Base-by-base conservation (phyloP, 2,329 filamentous ascomycete species). In the Aspergillus viridinutans region DNA sequence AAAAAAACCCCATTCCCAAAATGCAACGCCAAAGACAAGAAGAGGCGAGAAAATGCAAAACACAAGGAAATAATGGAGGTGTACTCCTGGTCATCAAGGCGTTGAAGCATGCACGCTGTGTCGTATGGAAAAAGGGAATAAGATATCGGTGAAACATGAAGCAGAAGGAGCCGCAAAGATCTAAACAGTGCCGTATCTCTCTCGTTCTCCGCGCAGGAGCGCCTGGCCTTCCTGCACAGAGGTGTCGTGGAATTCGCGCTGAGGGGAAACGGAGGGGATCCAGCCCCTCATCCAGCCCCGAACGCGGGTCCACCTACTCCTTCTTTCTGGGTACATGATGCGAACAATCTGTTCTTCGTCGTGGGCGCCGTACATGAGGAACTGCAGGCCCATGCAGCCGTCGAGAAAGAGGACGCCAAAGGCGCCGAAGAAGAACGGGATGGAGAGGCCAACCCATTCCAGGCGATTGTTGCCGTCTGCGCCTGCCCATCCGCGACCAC, bases 211-310 rank as follows among this genome's bases (percentile, higher is more conserved):
- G 20, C 61, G 55, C 42, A 75, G 60, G 38, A 75, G 64, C 42
- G 67, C 60, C 55, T 69, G 70, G 9, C 64, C 64, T 54, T 75
- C 73, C 25, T 57, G 63, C 9, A 61, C 42, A 25, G 50, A 48
- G 6, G 58, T 54, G 26, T 49, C 43, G n/a, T 43, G 29, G 3
- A 29, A 55, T 26, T 68, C 67, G 53, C 67, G 68, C 28, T 68
- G 65, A 32, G 75, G 73, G 21, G 74, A 73, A 26, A 80, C 73
- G 20, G 76, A 76, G 54, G 85, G 85, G 38, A 86, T 80, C 85
- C 85, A 87, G 2, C 85, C 85, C 58, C 84, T 78, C 84, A 87
- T 86, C 83, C 83, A 87, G 9, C 85, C 85, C 56, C 77, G 83
- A 5, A 86, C 83, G 28, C 78, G 74, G 43, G 78, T 75, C 85